phyloP scores from a whole-genome alignment of 2,329 filamentous ascomycete species.

The Hypoxylon rubiginosum region DNA sequence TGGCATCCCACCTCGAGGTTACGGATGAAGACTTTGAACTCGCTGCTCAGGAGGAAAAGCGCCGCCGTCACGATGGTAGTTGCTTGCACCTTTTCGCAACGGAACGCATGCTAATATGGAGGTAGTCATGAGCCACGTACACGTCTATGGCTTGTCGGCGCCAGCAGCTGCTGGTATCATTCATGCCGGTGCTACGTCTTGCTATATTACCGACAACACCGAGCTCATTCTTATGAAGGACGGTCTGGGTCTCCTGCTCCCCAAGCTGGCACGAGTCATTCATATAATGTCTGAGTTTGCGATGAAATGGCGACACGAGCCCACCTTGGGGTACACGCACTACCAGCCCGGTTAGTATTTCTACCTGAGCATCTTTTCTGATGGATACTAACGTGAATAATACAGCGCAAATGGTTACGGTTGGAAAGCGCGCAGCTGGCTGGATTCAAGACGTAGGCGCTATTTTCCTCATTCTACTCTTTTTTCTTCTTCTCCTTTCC shows the following conservation, averaged over 20 bases:
- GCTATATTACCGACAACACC: slow-evolving; percentile 79
- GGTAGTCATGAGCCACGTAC: slow-evolving; percentile 75
- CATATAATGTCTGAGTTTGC: slow-evolving; percentile 79
- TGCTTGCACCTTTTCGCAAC: background rate
- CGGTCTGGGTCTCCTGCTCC: slow-evolving; percentile 77
- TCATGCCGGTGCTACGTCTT: slow-evolving; percentile 74
- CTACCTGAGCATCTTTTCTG: background rate
- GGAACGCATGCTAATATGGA: background rate
- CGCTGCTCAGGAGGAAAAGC: slow-evolving; percentile 81
- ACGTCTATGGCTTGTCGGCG: slow-evolving; percentile 75
- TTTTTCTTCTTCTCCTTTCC: too few relatives aligned
- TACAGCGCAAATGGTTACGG: slow-evolving; percentile 1
- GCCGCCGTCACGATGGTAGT: slow-evolving; percentile 68
- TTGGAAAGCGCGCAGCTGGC: slow-evolving; percentile 3
- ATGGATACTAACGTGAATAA: background rate
- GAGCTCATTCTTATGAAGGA: slow-evolving; percentile 82
- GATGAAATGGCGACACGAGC: slow-evolving; percentile 64
- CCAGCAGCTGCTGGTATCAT: slow-evolving; percentile 77
- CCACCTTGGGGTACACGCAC: slow-evolving; percentile 4
- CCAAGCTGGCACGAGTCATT: slow-evolving; percentile 83
- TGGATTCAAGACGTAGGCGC: background rate
- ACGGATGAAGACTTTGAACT: slow-evolving; percentile 83
- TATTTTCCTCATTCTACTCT: background rate
- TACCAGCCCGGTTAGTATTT: slow-evolving; percentile 2
- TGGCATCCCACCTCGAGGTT: slow-evolving; percentile 69